These are phyloP conservation scores for Aureobasidium sp. DNA, from an alignment of 2,329 filamentous ascomycete species.

Conservation along the genomic window DNA sequence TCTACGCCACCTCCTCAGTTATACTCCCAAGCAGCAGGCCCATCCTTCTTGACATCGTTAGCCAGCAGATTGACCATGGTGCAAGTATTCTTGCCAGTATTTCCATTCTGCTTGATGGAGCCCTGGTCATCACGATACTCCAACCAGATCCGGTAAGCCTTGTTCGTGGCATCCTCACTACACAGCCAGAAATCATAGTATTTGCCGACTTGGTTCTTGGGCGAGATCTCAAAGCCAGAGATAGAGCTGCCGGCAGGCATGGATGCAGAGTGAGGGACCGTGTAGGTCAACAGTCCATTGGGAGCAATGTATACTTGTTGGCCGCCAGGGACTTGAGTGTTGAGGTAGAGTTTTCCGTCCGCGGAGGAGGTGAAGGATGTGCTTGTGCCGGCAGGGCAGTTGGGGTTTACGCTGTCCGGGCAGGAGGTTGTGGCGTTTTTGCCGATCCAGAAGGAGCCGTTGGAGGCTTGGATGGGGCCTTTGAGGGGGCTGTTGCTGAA, in stretches of 20 bases:
- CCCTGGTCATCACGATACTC: slow-evolving; percentile 19
- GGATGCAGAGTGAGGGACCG: slow-evolving; percentile 24
- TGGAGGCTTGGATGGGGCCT: slow-evolving; percentile 22
- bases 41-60: slow-evolving; percentile 18
- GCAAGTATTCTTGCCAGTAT: slow-evolving; percentile 20
- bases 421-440: slow-evolving; percentile 27
- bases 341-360: slow-evolving; percentile 20
- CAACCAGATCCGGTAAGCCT: slow-evolving; percentile 18
- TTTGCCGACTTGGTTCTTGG: slow-evolving; percentile 1
- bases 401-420: slow-evolving; percentile 21
- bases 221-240: slow-evolving; percentile 23
- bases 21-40: slow-evolving; percentile 25
- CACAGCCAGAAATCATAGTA: slow-evolving; percentile 21
- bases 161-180: slow-evolving; percentile 19
- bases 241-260: slow-evolving; percentile 24
- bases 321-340: slow-evolving; percentile 25
- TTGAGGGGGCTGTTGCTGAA: slow-evolving; percentile 14
- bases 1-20: too few relatives aligned
- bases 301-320: slow-evolving; percentile 29
- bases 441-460: slow-evolving; percentile 26
- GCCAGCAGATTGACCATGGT: slow-evolving; percentile 20
- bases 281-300: slow-evolving; percentile 27
- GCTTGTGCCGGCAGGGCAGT: slow-evolving; percentile 22
- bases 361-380: slow-evolving; percentile 19
- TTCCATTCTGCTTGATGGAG: slow-evolving; percentile 20